Conservation (phyloP, 306 rosid genomes). For the Castanea mollissima region DNA sequence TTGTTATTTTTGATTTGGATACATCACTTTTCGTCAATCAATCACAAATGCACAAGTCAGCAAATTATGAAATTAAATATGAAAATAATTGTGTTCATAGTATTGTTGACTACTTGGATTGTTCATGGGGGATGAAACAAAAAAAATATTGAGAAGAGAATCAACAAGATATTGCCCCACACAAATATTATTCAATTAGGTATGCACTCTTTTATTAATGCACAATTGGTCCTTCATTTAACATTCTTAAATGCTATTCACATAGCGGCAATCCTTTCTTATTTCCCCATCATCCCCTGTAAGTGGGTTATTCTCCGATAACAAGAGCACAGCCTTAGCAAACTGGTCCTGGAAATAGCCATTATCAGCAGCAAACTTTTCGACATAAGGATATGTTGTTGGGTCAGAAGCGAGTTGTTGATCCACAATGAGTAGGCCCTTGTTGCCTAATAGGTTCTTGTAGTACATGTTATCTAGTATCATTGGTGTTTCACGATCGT, state of each 20-base stretch:
- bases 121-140: too few species aligned
- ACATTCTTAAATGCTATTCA: slow-evolving; percentile 35
- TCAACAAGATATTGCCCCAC: too few species aligned
- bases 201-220: too few species aligned
- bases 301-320: slow-evolving; percentile 73
- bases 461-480: slow-evolving; percentile 70
- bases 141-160: too few species aligned
- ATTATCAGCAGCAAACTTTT: slow-evolving; percentile 69
- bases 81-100: too few species aligned
- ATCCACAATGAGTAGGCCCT: slow-evolving; percentile 68
- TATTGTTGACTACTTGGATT: too few species aligned
- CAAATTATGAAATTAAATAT: too few species aligned
- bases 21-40: too few species aligned
- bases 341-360: slow-evolving; percentile 67
- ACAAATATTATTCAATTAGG: too few species aligned
- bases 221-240: neutral
- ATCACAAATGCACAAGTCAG: accelerated
- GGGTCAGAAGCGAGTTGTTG: slow-evolving; percentile 60
- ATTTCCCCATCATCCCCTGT: slow-evolving; percentile 57
- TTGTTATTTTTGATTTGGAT: too few species aligned
- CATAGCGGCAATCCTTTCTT: slow-evolving; percentile 71
- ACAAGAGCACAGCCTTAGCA: slow-evolving; percentile 46
- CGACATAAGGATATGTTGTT: slow-evolving; percentile 56
- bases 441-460: slow-evolving; percentile 58
- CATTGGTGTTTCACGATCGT: slow-evolving; percentile 72